Base-by-base conservation (phyloP, 78 protist genomes). In the Dictyostelium firmibasis region DNA sequence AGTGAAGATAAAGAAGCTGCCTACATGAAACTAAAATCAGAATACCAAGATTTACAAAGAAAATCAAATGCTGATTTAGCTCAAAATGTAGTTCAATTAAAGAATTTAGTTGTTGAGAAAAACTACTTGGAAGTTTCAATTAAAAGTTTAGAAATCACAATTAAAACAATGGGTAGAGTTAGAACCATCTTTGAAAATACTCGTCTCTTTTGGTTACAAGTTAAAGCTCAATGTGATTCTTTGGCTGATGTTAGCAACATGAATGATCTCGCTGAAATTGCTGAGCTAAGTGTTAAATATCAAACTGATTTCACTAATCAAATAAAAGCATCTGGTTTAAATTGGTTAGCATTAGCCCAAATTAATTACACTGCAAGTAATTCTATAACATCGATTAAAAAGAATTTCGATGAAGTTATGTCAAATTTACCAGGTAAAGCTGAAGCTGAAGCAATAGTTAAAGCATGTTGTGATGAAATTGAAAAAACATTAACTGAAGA, bases 51-150 rank as follows among this genome's bases (percentile, higher is more conserved):
- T 81, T 47, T 81, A 47, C 85, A 81, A 29, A 41, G 85, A 47
- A 38, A 81, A 47, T 41, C 85, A 81, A 81, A 81, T 81, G 85
- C 85, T n/a, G 69, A 81, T 29, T 81, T 81, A 81, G 70, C 85
- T 20, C 36, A 25, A 81, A 47, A 20, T 29, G 35, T 81, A 9
- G 33, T 47, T 16, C 53, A 81, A 47, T 81, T 81, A 31, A 47
- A 81, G 33, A n/a, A 25, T 27, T 47, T 81, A 4, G 31, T 6
- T 29, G 70, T 27, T 47, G 50, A 38, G 20, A 20, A 47, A 27
- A 81, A 81, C 14, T 81, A 81, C 31, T 47, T 81, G 27, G 41
- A 81, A 47, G 72, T 81, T 35, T 81, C 85, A 35, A 29, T 81
- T 14, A 81, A 47, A 50, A 44, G 41, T 10, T 81, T 81, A 29